Evolutionary conservation across 441 rosid species (phyloP).

Genomic region (Manihot esculenta): DNA sequence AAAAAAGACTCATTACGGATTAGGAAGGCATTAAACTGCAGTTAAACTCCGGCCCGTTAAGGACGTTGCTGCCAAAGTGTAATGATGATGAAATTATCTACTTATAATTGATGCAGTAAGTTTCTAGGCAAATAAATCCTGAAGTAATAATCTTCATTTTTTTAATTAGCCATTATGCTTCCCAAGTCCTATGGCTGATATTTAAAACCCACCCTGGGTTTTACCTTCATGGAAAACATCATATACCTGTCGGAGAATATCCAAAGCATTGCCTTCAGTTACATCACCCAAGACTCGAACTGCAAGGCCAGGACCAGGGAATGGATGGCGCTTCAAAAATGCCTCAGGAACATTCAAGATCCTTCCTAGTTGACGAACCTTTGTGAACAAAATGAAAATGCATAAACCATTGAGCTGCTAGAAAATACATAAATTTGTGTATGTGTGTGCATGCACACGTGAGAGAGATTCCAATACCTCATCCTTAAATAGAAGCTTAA

Average conservation of each 20-base stretch:
- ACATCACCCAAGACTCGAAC: conserved; percentile 88
- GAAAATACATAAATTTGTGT: conserved; percentile 3
- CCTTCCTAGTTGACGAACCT: conserved; percentile 86
- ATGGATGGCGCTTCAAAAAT: conserved; percentile 88
- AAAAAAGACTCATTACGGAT: neutral
- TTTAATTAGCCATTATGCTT: neutral
- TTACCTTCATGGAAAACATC: neutral
- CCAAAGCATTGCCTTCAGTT: conserved; percentile 82
- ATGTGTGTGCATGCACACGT: neutral
- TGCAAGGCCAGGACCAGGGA: conserved; percentile 97
- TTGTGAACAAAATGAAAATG: conserved; percentile 19
- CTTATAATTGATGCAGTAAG: neutral
- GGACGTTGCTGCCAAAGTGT: neutral
- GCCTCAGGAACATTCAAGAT: conserved; percentile 73
- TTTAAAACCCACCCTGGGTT: neutral
- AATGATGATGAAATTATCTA: neutral
- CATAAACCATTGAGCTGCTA: neutral
- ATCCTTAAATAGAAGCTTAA: conserved; percentile 86
- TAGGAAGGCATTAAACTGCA: neutral
- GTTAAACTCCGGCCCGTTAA: neutral
- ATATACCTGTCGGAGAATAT: conserved; percentile 72
- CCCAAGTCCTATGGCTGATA: neutral
- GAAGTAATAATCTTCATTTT: neutral
- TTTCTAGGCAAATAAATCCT: neutral
- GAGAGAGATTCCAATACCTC: conserved; percentile 50